phyloP scores from a whole-genome alignment of 805 yeast genomes.

The Candida oleophila region DNA sequence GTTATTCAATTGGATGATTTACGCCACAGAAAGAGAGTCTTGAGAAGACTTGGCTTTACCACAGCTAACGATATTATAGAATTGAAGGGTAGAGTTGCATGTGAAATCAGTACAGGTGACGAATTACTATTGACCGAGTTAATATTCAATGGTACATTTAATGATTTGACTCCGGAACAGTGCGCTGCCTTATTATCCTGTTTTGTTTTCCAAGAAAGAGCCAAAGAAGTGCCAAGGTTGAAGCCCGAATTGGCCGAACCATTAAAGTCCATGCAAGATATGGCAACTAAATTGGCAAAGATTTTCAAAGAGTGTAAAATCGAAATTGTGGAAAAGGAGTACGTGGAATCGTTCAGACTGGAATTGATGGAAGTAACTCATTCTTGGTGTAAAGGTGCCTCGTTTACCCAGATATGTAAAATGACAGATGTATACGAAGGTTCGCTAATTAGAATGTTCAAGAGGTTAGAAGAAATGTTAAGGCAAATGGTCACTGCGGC shows the following conservation, averaged over 20 bases:
- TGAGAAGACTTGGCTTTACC: conserved; percentile 88
- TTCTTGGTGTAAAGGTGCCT: conserved; percentile 96
- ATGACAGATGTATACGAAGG: conserved; percentile 99
- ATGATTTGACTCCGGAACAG: conserved; percentile 82
- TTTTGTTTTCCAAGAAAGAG: conserved; percentile 95
- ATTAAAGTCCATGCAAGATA: conserved; percentile 78
- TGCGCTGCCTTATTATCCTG: conserved; percentile 91
- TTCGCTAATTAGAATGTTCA: conserved; percentile 88
- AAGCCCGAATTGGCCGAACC: conserved; percentile 94
- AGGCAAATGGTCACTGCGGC: conserved; percentile 91
- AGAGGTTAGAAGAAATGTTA: conserved; percentile 88
- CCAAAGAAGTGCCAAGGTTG: conserved; percentile 82
- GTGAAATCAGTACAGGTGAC: conserved; percentile 91
- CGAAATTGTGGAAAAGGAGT: conserved; percentile 87
- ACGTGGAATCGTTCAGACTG: conserved; percentile 85
- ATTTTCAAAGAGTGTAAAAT: conserved; percentile 86
- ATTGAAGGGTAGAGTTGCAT: conserved; percentile 95
- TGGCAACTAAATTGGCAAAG: conserved; percentile 89
- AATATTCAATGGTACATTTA: conserved; percentile 93
- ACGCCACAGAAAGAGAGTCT: conserved; percentile 87
- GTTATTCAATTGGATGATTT: conserved; percentile 93
- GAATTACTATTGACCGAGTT: conserved; percentile 85
- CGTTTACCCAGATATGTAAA: conserved; percentile 94
- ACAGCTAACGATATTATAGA: conserved; percentile 88
- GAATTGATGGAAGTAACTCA: conserved; percentile 96